These are phyloP conservation scores for Gilbertella persicaria DNA, from an alignment of 371 early-diverging fungal species.

Conservation along the genomic window DNA sequence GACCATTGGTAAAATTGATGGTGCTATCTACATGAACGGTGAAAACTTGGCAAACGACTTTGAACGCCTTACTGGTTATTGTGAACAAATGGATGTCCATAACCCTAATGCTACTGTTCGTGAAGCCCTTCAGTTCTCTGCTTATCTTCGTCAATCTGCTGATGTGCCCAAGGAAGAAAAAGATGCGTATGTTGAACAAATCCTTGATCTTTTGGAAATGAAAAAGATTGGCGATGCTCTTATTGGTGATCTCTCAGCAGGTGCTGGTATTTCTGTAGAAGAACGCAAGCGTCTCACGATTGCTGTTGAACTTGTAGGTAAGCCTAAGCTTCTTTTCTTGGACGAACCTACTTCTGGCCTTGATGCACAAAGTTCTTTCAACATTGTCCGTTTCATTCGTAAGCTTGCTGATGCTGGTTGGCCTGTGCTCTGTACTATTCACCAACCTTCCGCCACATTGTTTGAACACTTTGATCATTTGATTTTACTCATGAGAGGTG, in stretches of 20 bases:
- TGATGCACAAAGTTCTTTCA: constrained; percentile 63
- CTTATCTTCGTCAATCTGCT: constrained; percentile 64
- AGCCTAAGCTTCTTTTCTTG: constrained; percentile 74
- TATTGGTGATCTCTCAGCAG: constrained; percentile 56
- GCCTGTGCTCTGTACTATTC: constrained; percentile 76
- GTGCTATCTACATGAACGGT: constrained; percentile 68
- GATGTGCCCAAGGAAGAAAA: constrained; percentile 59
- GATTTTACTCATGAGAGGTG: constrained; percentile 75
- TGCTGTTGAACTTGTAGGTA: constrained; percentile 70
- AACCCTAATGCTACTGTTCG: constrained; percentile 60
- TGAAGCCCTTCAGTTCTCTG: constrained; percentile 73
- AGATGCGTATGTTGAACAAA: constrained; percentile 64
- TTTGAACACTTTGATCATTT: constrained; percentile 81
- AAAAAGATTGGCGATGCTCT: constrained; percentile 56
- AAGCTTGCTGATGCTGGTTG: constrained; percentile 67
- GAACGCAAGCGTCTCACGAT: constrained; percentile 69
- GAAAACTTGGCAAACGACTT: constrained; percentile 48
- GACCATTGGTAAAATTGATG: constrained; percentile 71
- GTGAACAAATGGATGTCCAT: constrained; percentile 82
- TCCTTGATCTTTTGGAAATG: constrained; percentile 65
- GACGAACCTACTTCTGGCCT: constrained; percentile 88
- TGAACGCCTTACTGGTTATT: constrained; percentile 76
- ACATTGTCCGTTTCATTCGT: constrained; percentile 72
- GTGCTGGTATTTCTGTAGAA: constrained; percentile 59
- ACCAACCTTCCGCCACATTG: constrained; percentile 81